Percentiles rank a stretch among this genome's conserved stretches.
Evolutionary conservation across 1,284 basidiomycete species (phyloP).

Genomic region (Cutaneotrichosporon spelunceum): DNA sequence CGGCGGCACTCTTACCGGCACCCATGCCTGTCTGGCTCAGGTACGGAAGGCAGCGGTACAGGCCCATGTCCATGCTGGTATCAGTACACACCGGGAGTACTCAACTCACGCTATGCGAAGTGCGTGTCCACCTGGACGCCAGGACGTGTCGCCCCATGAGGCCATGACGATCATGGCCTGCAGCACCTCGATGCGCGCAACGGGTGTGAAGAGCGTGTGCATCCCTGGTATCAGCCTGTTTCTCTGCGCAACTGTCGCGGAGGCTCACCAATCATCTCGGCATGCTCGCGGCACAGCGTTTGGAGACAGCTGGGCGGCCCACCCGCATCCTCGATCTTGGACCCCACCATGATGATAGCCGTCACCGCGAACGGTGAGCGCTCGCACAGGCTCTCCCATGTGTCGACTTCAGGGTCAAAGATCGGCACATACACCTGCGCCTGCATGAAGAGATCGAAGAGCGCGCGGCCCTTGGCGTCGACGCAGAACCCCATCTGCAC

Average conservation of each 20-base stretch:
- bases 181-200: constrained; percentile 73
- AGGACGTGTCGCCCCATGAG: constrained; percentile 46
- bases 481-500: constrained; percentile 60
- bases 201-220: constrained; percentile 77
- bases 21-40: constrained; percentile 68
- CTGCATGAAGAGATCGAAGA: constrained; percentile 73
- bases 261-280: constrained; percentile 66
- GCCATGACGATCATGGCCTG: constrained; percentile 65
- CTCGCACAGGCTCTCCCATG: constrained; percentile 58
- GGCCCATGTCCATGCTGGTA: constrained; percentile 67
- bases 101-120: constrained; percentile 72
- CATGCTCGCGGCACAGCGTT: constrained; percentile 60
- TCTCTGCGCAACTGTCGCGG: background rate
- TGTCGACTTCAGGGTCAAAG: constrained; percentile 71
- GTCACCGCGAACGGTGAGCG: constrained; percentile 53
- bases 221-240: constrained; percentile 47
- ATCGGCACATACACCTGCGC: constrained; percentile 79
- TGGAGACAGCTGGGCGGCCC: constrained; percentile 53
- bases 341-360: constrained; percentile 79
- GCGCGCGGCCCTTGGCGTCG: constrained; percentile 69
- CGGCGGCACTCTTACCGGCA: constrained; percentile 56
- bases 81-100: background rate
- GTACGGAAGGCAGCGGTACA: constrained; percentile 82
- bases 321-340: constrained; percentile 76
- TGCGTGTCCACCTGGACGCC: constrained; percentile 64